Percentiles rank a stretch among this genome's conserved stretches.
Evolutionary conservation across 805 yeast genomes (phyloP).

Genomic region (Candida orba): DNA sequence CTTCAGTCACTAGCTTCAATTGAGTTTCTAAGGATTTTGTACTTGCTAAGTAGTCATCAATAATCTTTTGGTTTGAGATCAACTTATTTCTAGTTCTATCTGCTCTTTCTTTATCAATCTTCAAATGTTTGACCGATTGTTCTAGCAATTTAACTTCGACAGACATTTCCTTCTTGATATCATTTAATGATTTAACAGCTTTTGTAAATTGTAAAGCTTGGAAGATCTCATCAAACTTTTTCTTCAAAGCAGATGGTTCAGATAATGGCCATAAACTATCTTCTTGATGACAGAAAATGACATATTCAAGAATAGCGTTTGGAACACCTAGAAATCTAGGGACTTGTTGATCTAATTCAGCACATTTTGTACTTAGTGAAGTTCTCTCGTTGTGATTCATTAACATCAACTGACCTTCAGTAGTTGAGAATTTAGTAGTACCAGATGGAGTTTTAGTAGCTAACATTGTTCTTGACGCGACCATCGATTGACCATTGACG

Average conservation of each 20-base stretch:
- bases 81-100: constrained; percentile 45
- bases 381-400: constrained; percentile 60
- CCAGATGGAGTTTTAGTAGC: constrained; percentile 54
- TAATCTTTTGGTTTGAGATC: constrained; percentile 33
- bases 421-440: constrained; percentile 73
- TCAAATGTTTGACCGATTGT: constrained; percentile 71
- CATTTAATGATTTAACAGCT: constrained; percentile 74
- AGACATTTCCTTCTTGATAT: constrained; percentile 68
- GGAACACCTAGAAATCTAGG: constrained; percentile 86
- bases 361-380: constrained; percentile 71
- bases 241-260: constrained; percentile 84
- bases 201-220: constrained; percentile 92
- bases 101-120: constrained; percentile 69
- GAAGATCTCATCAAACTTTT: constrained; percentile 92
- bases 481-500: constrained; percentile 69
- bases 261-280: constrained; percentile 94
- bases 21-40: constrained; percentile 41
- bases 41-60: constrained; percentile 39
- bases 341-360: constrained; percentile 75
- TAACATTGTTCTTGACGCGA: constrained; percentile 79
- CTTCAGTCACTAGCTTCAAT: constrained; percentile 45
- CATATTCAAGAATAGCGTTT: constrained; percentile 80
- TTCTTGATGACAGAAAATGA: constrained; percentile 95
- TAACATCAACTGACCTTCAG: constrained; percentile 80
- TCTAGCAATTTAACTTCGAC: constrained; percentile 68